Conservation (phyloP, 1,139 yeast species). For the Hansenula sp. region DNA sequence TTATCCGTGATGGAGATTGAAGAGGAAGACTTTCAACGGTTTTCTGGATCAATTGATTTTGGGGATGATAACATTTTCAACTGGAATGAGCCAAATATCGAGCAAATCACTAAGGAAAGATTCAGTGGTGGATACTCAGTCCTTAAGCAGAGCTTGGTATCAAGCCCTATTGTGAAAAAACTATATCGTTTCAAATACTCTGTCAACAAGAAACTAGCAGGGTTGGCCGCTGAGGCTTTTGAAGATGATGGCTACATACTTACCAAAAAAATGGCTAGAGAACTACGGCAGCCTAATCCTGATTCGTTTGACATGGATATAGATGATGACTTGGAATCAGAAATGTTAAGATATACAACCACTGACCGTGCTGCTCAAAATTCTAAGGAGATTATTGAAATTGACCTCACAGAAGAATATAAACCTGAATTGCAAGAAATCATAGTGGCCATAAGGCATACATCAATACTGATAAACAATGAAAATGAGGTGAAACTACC, state of each 20-base stretch:
- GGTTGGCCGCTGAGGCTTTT: slow-evolving; percentile 8
- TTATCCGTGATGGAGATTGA: slow-evolving; percentile 5
- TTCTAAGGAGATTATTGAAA: slow-evolving; percentile 1
- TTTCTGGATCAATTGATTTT: not conserved
- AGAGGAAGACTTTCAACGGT: slow-evolving; percentile 3
- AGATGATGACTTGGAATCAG: slow-evolving; percentile 18
- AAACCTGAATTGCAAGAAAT: slow-evolving; percentile 13
- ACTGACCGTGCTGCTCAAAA: not conserved
- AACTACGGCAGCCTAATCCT: slow-evolving; percentile 12
- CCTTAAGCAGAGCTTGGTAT: slow-evolving; percentile 12
- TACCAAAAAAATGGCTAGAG: slow-evolving; percentile 10
- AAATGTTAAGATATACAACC: slow-evolving; percentile 15
- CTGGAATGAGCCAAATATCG: slow-evolving; percentile 3
- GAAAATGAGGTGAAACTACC: slow-evolving; percentile 32
- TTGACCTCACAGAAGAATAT: slow-evolving; percentile 2
- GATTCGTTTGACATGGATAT: slow-evolving; percentile 18
- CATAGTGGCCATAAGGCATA: slow-evolving; percentile 31
- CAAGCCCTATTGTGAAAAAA: slow-evolving; percentile 13
- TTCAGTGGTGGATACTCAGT: slow-evolving; percentile 8
- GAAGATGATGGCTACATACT: slow-evolving; percentile 15
- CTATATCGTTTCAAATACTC: slow-evolving; percentile 10
- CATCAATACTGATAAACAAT: slow-evolving; percentile 32
- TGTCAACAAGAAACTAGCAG: slow-evolving; percentile 15
- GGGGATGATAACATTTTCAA: slow-evolving; percentile 2
- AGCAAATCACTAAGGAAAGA: not conserved